A percentile compares a stretch with the other conserved stretches of the same genome.
Conservation (phyloP, 805 yeast genomes). For the Candida caryicola region DNA sequence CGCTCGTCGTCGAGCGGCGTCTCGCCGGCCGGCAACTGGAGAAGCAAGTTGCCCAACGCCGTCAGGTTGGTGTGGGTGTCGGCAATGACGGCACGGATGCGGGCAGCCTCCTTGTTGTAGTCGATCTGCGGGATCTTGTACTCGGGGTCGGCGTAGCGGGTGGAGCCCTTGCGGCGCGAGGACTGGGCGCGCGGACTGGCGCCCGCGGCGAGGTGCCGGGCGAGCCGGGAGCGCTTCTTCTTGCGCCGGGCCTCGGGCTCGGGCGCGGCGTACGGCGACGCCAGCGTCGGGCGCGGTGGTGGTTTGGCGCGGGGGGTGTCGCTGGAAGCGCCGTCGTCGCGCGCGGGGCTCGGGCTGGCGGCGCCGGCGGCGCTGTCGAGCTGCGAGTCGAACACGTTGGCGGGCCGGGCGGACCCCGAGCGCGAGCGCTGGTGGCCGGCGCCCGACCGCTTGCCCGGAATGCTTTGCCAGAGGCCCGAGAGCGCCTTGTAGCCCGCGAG, state of each 20-base stretch:
- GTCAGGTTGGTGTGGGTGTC: constrained; percentile 75
- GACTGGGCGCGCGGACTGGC: too few relatives aligned
- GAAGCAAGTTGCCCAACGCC: constrained; percentile 52
- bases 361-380: not conserved
- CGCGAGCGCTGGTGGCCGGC: not conserved
- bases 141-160: constrained; percentile 43
- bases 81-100: constrained; percentile 64
- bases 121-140: constrained; percentile 68
- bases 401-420: constrained; percentile 3
- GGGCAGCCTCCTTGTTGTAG: constrained; percentile 68
- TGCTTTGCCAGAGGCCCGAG: constrained; percentile 42
- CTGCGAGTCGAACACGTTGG: constrained; percentile 6
- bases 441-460: constrained; percentile 33
- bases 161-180: constrained; percentile 13
- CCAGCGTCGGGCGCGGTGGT: constrained; percentile 25
- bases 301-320: constrained; percentile 14
- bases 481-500: constrained; percentile 49
- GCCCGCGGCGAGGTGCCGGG: too few relatives aligned
- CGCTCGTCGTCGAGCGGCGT: constrained; percentile 62
- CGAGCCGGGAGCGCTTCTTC: constrained; percentile 1
- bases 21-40: constrained; percentile 42
- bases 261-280: constrained; percentile 19
- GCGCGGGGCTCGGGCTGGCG: not conserved
- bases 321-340: not conserved
- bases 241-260: not conserved